Evolutionary conservation across 2,329 filamentous ascomycete genomes (phyloP).

Genomic region (Xylariaceae sp.): DNA sequence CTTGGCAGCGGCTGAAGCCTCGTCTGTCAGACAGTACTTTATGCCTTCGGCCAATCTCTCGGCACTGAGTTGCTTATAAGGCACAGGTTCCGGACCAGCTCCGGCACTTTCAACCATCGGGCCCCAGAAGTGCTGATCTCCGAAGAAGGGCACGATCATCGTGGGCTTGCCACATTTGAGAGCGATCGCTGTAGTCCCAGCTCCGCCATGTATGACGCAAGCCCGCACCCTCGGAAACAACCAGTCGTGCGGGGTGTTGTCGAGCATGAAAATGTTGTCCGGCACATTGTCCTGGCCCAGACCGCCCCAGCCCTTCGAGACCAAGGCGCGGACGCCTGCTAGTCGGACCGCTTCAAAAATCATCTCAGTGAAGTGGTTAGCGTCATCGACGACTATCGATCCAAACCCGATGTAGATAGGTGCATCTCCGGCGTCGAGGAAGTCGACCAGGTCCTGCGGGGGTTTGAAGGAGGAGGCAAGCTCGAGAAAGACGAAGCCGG

Average conservation of each 20-base stretch:
- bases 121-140: conserved; percentile 75
- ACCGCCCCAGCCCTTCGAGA: conserved; percentile 71
- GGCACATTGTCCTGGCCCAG: conserved; percentile 53
- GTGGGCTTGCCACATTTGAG: conserved; percentile 65
- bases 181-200: conserved; percentile 68
- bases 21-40: conserved; percentile 54
- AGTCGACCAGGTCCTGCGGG: conserved; percentile 45
- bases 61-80: conserved; percentile 57
- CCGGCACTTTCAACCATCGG: conserved; percentile 56
- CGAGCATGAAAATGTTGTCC: conserved; percentile 63
- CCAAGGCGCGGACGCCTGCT: conserved; percentile 61
- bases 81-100: conserved; percentile 59
- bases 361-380: conserved; percentile 59
- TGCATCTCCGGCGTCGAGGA: conserved; percentile 47
- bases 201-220: conserved; percentile 70
- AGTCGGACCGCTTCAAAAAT: conserved; percentile 61
- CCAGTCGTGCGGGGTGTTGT: conserved; percentile 72
- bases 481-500: conserved; percentile 73
- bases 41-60: conserved; percentile 65
- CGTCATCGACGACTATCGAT: conserved; percentile 67
- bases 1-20: conserved; percentile 49
- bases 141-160: conserved; percentile 74
- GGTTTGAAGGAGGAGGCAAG: conserved; percentile 55
- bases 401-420: conserved; percentile 73
- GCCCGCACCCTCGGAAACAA: conserved; percentile 60